phyloP scores from a whole-genome alignment of 1,139 yeast species.

The Blastobotrys apis region DNA sequence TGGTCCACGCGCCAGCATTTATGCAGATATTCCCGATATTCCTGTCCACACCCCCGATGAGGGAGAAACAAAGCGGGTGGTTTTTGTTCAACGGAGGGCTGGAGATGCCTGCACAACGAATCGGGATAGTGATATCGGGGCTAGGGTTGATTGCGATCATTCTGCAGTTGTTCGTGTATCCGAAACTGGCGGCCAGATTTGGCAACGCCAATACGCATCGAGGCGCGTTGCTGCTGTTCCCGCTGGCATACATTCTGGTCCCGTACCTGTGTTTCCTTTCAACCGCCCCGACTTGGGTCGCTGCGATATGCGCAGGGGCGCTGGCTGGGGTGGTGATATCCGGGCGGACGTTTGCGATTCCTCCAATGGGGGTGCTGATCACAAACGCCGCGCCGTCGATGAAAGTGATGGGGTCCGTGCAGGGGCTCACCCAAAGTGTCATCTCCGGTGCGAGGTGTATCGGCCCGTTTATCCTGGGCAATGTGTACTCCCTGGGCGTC shows the following conservation, averaged over 20 bases:
- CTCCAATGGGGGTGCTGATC: conserved; percentile 33
- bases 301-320: conserved; percentile 25
- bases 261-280: conserved; percentile 48
- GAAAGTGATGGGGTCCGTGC: conserved; percentile 31
- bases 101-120: conserved; percentile 44
- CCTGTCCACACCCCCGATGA: conserved; percentile 47
- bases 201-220: conserved; percentile 47
- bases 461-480: conserved; percentile 57
- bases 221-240: conserved; percentile 43
- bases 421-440: conserved; percentile 35
- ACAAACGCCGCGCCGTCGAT: conserved; percentile 31
- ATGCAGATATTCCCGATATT: conserved; percentile 58
- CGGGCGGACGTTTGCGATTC: conserved; percentile 31
- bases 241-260: conserved; percentile 46
- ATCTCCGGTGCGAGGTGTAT: conserved; percentile 52
- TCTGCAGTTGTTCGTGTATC: conserved; percentile 49
- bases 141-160: conserved; percentile 54
- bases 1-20: conserved; percentile 50
- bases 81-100: conserved; percentile 48
- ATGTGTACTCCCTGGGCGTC: conserved; percentile 45
- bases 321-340: conserved; percentile 24
- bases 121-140: conserved; percentile 51
- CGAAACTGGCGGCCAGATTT: conserved; percentile 48
- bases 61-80: conserved; percentile 32
- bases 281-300: conserved; percentile 42